Conservation (phyloP, 1,139 yeast species). For the Candida sanyaensis region DNA sequence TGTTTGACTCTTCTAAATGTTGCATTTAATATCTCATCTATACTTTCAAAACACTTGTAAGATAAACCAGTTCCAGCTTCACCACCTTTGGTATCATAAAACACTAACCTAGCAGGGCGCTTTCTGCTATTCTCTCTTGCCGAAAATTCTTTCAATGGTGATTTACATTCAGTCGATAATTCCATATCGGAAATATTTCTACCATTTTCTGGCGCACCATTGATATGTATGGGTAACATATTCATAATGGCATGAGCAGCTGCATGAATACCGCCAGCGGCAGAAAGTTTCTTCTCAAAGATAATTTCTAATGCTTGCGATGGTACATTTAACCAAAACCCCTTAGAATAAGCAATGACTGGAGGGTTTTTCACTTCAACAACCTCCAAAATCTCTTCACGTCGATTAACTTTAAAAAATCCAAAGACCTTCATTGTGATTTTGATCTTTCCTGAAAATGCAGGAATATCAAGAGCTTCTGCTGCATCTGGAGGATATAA, state of each 20-base stretch:
- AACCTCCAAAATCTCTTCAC: constrained; percentile 80
- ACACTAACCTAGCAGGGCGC: constrained; percentile 84
- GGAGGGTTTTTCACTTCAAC: constrained; percentile 94
- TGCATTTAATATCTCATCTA: constrained; percentile 61
- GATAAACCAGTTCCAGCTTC: constrained; percentile 76
- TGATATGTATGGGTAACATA: constrained; percentile 60
- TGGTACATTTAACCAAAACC: constrained; percentile 92
- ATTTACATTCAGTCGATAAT: constrained; percentile 89
- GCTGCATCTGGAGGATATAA: constrained; percentile 28
- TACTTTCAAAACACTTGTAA: constrained; percentile 74
- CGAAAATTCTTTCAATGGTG: constrained; percentile 94
- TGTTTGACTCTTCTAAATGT: constrained; percentile 59
- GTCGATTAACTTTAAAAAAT: constrained; percentile 79
- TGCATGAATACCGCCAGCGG: constrained; percentile 95
- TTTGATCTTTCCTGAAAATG: constrained; percentile 71
- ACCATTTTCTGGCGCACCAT: constrained; percentile 38
- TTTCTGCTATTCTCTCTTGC: constrained; percentile 63
- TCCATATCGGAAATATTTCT: constrained; percentile 48
- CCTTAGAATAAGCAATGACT: constrained; percentile 63
- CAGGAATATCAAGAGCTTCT: constrained; percentile 54
- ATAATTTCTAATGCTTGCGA: constrained; percentile 58
- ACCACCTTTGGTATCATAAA: constrained; percentile 84
- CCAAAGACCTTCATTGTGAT: constrained; percentile 86
- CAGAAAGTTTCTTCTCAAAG: constrained; percentile 54
- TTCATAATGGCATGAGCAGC: constrained; percentile 90